Conservation (phyloP, 305 asterid genomes). For the Euphrasia arctica region DNA sequence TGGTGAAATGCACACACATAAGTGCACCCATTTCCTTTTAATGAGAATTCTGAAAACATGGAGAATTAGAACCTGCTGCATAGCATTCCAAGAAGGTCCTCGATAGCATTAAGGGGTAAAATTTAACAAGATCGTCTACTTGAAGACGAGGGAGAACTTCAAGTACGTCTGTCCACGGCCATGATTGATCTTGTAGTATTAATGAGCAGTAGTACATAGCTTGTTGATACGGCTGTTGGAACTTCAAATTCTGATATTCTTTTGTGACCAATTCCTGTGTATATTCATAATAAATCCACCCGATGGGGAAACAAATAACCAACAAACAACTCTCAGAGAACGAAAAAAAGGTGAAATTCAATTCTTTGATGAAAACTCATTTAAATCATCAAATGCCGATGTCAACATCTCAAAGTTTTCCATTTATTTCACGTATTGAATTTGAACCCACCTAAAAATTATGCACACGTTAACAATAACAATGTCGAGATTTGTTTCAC, state of each 20-base stretch:
- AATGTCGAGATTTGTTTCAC: too few species aligned
- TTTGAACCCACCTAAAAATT: too few species aligned
- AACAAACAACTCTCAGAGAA: conserved; percentile 15
- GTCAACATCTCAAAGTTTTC: too few species aligned
- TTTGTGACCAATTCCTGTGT: conserved; percentile 71
- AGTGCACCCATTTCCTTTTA: not conserved
- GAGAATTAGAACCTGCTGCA: conserved; percentile 60
- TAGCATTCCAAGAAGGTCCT: conserved; percentile 85
- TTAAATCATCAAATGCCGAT: not conserved
- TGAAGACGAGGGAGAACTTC: conserved; percentile 79
- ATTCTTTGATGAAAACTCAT: conserved; percentile 1
- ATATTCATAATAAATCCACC: conserved; percentile 23
- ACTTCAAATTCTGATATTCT: conserved; percentile 80
- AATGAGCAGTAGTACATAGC: conserved; percentile 79
- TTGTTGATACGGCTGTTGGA: conserved; percentile 94
- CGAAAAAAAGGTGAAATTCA: conserved; percentile 3
- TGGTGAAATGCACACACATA: conserved; percentile 4
- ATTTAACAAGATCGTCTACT: conserved; percentile 59
- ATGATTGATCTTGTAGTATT: conserved; percentile 62
- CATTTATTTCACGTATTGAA: too few species aligned
- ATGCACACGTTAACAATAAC: too few species aligned
- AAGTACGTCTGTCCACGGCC: conserved; percentile 78
- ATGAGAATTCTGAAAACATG: conserved; percentile 9
- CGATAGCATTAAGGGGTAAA: conserved; percentile 75
- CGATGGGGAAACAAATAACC: not conserved